These are phyloP conservation scores for Nidularia sp. DNA, from an alignment of 768 basidiomycete genomes.

Conservation along the genomic window DNA sequence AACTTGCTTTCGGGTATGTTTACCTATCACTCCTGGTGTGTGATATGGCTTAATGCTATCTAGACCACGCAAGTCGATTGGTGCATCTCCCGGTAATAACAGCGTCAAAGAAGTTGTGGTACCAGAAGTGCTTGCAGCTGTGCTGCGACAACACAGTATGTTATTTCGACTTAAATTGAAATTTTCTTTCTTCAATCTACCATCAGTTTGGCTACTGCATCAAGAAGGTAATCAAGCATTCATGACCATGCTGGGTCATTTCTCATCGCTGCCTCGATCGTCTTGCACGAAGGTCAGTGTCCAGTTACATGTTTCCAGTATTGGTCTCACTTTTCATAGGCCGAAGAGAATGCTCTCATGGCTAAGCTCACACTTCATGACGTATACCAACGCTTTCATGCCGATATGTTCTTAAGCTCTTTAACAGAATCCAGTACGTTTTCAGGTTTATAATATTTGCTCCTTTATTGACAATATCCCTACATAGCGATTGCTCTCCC, in stretches of 20 bases:
- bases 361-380: slow-evolving; percentile 77
- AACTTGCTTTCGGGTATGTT: slow-evolving; percentile 33
- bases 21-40: neutral
- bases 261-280: slow-evolving; percentile 53
- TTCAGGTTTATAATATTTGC: neutral
- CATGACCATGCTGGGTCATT: slow-evolving; percentile 50
- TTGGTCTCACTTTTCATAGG: slow-evolving; percentile 50
- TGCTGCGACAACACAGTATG: slow-evolving; percentile 70
- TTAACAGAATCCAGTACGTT: slow-evolving; percentile 79
- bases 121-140: slow-evolving; percentile 55
- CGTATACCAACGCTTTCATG: slow-evolving; percentile 72
- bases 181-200: neutral
- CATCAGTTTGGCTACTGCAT: slow-evolving; percentile 62
- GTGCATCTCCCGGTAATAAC: slow-evolving; percentile 23
- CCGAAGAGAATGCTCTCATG: slow-evolving; percentile 70
- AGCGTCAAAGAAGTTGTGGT: slow-evolving; percentile 43
- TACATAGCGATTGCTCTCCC: slow-evolving; percentile 76
- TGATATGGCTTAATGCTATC: neutral
- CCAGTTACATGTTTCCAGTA: neutral
- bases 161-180: neutral
- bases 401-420: slow-evolving; percentile 88
- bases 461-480: neutral
- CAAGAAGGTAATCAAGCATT: slow-evolving; percentile 51
- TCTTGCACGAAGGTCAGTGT: slow-evolving; percentile 50
- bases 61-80: slow-evolving; percentile 42